phyloP scores from a whole-genome alignment of 345 rosid genomes.

The Pistacia vera region DNA sequence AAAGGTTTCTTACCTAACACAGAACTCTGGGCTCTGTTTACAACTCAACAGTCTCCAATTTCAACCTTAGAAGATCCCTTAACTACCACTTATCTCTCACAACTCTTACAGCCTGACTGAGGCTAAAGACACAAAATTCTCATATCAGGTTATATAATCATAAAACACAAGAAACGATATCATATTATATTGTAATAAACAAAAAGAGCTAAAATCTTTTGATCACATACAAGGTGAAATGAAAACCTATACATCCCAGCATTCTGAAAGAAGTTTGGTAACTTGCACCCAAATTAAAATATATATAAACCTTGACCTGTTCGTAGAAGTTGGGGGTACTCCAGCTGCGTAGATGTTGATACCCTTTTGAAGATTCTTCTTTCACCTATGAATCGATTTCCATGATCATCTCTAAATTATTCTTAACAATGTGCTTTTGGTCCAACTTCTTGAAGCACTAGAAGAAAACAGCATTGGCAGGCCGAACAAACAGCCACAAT shows the following conservation, averaged over 20 bases:
- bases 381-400: slow-evolving; percentile 29
- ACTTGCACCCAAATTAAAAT: slow-evolving; percentile 43
- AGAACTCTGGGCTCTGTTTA: too few species aligned
- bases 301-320: slow-evolving; percentile 63
- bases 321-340: slow-evolving; percentile 38
- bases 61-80: too few species aligned
- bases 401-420: too few species aligned
- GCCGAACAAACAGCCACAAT: slow-evolving; percentile 72
- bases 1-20: too few species aligned
- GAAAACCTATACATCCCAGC: slow-evolving; percentile 39
- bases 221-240: slow-evolving; percentile 53
- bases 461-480: slow-evolving; percentile 40
- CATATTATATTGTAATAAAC: neutral
- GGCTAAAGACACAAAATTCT: too few species aligned
- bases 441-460: slow-evolving; percentile 29
- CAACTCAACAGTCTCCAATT: too few species aligned
- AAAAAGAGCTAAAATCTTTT: neutral
- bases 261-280: too few species aligned
- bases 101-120: too few species aligned
- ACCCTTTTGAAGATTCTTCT: slow-evolving; percentile 22
- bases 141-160: too few species aligned
- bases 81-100: too few species aligned
- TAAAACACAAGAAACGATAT: neutral
- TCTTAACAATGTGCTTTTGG: too few species aligned
- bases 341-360: slow-evolving; percentile 27